A percentile compares a stretch with the other conserved stretches of the same genome.
Conservation (phyloP, 2,329 filamentous ascomycete species). For the Cryphonectria radicalis region DNA sequence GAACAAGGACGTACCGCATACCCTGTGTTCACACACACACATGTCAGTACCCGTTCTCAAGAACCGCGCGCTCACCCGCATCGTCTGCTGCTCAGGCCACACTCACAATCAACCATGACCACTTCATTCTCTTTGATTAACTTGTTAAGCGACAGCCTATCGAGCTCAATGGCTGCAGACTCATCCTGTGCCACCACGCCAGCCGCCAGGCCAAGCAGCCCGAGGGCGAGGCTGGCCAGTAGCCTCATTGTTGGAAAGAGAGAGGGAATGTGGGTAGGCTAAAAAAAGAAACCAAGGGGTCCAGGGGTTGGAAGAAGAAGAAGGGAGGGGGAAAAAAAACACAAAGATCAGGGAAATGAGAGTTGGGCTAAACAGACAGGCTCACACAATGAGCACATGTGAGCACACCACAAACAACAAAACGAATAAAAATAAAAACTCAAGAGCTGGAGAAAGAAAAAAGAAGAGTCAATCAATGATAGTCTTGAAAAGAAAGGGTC, state of each 20-base stretch:
- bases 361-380: background rate
- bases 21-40: conserved; percentile 2
- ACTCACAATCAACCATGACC: conserved; percentile 90
- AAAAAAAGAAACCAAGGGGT: conserved; percentile 17
- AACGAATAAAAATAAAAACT: background rate
- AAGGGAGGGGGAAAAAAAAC: background rate
- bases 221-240: conserved; percentile 50
- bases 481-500: background rate
- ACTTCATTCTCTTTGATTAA: conserved; percentile 86
- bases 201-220: conserved; percentile 55
- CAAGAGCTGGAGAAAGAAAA: background rate
- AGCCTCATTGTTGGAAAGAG: conserved; percentile 22
- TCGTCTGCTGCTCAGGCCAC: background rate
- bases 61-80: background rate
- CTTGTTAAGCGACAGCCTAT: conserved; percentile 80
- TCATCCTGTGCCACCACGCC: conserved; percentile 59
- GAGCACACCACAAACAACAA: background rate
- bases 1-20: conserved; percentile 16
- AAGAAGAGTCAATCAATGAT: background rate
- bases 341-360: background rate
- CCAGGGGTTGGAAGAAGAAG: too few relatives aligned
- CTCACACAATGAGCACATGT: conserved; percentile 8
- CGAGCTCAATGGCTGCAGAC: conserved; percentile 82
- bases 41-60: background rate
- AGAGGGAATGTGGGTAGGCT: conserved; percentile 4